A percentile compares a stretch with the other conserved stretches of the same genome.
phyloP scores from a whole-genome alignment of 306 rosid species.

The Begonia peltatifolia region DNA sequence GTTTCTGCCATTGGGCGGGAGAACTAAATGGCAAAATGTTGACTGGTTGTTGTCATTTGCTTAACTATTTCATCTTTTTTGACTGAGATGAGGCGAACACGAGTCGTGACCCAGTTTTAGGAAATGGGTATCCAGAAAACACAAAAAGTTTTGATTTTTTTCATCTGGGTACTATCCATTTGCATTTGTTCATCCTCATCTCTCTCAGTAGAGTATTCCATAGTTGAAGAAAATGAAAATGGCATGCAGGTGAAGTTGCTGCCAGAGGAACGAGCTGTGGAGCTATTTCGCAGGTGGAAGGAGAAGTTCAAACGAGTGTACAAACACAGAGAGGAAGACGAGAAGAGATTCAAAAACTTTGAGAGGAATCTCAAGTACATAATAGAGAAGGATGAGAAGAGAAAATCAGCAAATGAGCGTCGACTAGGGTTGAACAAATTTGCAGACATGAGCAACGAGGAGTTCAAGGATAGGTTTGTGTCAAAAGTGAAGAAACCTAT shows the following conservation, averaged over 20 bases:
- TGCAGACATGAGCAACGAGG: conserved; percentile 71
- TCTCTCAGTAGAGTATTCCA: conserved; percentile 36
- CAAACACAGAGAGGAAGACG: conserved; percentile 30
- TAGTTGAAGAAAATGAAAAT: conserved; percentile 15
- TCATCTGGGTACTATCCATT: conserved; percentile 22
- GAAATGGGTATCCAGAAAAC: conserved; percentile 31
- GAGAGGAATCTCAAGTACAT: conserved; percentile 47
- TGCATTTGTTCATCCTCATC: conserved; percentile 15
- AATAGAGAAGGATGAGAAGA: conserved; percentile 31
- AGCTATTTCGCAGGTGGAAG: conserved; percentile 51
- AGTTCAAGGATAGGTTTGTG: conserved; percentile 30
- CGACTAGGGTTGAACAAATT: conserved; percentile 52
- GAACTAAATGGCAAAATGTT: conserved; percentile 2
- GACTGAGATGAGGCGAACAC: conserved; percentile 5
- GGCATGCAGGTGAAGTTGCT: conserved; percentile 19
- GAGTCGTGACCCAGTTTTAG: conserved; percentile 4
- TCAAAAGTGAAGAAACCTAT: conserved; percentile 42
- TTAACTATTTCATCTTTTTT: conserved; percentile 15
- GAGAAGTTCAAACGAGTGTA: conserved; percentile 31
- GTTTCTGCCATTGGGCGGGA: too few species aligned
- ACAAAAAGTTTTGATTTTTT: conserved; percentile 14
- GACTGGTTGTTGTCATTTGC: conserved; percentile 27
- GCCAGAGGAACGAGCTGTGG: conserved; percentile 37
- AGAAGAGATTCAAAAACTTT: conserved; percentile 47
- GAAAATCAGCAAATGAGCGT: conserved; percentile 12